These are phyloP conservation scores for Andrographis paniculata DNA, from an alignment of 305 asterid genomes.

Conservation along the genomic window DNA sequence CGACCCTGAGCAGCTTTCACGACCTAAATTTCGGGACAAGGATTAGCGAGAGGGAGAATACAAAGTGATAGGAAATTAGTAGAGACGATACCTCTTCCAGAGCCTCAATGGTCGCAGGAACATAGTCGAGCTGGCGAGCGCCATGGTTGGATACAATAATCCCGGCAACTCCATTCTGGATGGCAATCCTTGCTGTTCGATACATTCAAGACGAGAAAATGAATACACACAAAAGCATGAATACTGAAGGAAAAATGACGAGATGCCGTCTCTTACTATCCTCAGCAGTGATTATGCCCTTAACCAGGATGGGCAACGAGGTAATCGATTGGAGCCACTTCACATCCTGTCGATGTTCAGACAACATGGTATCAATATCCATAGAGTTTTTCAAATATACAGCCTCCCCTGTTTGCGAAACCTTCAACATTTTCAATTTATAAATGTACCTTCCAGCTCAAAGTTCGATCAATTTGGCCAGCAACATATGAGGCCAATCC, in stretches of 20 bases:
- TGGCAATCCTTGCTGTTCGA: constrained; percentile 71
- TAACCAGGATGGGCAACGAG: constrained; percentile 72
- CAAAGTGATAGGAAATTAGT: no score
- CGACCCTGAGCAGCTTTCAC: constrained; percentile 94
- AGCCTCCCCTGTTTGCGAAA: no score
- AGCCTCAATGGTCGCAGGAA: constrained; percentile 78
- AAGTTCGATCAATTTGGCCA: constrained; percentile 84
- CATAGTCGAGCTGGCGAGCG: constrained; percentile 94
- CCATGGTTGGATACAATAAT: constrained; percentile 92
- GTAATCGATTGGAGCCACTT: constrained; percentile 93
- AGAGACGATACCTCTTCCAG: constrained; percentile 69
- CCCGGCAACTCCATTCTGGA: constrained; percentile 81
- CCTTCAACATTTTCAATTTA: no score
- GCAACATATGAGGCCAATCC: constrained; percentile 91
- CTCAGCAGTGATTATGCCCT: constrained; percentile 89
- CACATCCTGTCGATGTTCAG: constrained; percentile 45
- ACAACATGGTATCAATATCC: constrained; percentile 7
- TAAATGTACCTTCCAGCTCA: constrained; percentile 87
- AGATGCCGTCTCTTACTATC: constrained; percentile 44
- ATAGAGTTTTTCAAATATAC: no score
- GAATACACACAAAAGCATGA: constrained; percentile 5
- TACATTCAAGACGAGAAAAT: constrained; percentile 11
- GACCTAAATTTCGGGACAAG: constrained; percentile 37
- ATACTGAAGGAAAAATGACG: constrained; percentile 1
- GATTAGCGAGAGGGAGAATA: constrained; percentile 4